These are phyloP conservation scores for Trichoderma gracile DNA, from an alignment of 2,329 filamentous ascomycete species.

Conservation along the genomic window DNA sequence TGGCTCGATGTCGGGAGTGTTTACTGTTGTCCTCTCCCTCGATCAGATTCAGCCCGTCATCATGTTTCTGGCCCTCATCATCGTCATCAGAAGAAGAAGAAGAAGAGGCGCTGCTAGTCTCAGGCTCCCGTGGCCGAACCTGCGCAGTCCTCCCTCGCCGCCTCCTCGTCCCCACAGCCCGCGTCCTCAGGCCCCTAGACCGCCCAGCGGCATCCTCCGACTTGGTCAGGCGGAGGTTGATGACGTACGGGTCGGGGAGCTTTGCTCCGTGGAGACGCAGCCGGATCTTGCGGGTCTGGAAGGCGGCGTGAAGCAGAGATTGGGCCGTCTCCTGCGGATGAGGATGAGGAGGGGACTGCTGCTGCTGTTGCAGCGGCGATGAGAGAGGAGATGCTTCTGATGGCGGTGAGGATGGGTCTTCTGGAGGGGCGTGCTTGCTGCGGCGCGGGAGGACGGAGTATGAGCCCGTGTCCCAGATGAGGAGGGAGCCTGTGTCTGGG, in stretches of 20 bases:
- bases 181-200: slow-evolving; percentile 30
- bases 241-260: slow-evolving; percentile 54
- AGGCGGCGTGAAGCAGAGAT: slow-evolving; percentile 53
- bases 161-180: slow-evolving; percentile 23
- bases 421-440: slow-evolving; percentile 37
- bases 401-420: slow-evolving; percentile 38
- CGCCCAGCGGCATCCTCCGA: slow-evolving; percentile 43
- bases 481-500: slow-evolving; percentile 54
- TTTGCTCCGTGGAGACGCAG: slow-evolving; percentile 55
- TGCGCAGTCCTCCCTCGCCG: slow-evolving; percentile 22
- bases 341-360: slow-evolving; percentile 28
- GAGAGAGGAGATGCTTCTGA: slow-evolving; percentile 27
- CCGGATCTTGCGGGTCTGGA: slow-evolving; percentile 57
- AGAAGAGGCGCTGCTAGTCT: slow-evolving; percentile 29
- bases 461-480: slow-evolving; percentile 64
- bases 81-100: neutral
- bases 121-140: slow-evolving; percentile 24
- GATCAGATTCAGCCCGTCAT: slow-evolving; percentile 21
- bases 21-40: slow-evolving; percentile 26
- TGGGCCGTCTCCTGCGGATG: slow-evolving; percentile 40
- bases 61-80: slow-evolving; percentile 28
- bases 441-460: slow-evolving; percentile 54
- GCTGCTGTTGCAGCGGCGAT: neutral
- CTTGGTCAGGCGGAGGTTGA: slow-evolving; percentile 55
- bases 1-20: slow-evolving; percentile 25